phyloP scores from a whole-genome alignment of 2,329 filamentous ascomycete genomes.

The Ascomycota sp. region DNA sequence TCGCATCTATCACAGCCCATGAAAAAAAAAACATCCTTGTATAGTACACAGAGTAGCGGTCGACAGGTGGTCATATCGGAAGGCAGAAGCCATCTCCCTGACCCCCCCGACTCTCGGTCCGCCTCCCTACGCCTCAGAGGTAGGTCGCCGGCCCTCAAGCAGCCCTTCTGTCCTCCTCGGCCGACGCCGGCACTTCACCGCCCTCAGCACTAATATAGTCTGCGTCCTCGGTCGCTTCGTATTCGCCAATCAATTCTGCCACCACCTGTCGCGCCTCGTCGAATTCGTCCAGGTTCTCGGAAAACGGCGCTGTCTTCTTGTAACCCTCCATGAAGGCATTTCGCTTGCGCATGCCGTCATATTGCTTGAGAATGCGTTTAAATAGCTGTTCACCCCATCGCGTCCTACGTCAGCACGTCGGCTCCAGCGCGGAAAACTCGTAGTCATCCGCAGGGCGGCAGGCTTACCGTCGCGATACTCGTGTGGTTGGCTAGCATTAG shows the following conservation, averaged over 20 bases:
- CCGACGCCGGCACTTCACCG: conserved; percentile 28
- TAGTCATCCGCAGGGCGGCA: too few relatives aligned
- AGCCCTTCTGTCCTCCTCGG: conserved; percentile 30
- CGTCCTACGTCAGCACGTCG: background rate
- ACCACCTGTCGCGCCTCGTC: conserved; percentile 89
- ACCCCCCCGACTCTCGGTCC: background rate
- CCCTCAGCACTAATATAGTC: conserved; percentile 69
- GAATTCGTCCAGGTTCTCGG: conserved; percentile 82
- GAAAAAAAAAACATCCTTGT: too few relatives aligned
- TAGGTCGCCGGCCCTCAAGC: conserved; percentile 8
- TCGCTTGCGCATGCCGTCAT: conserved; percentile 83
- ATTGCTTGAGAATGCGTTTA: conserved; percentile 80
- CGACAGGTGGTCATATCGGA: too few relatives aligned
- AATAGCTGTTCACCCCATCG: conserved; percentile 38
- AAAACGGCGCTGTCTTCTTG: conserved; percentile 86
- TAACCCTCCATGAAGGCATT: conserved; percentile 95
- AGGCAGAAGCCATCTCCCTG: too few relatives aligned
- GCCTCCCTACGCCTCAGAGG: background rate
- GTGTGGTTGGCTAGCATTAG: conserved; percentile 98
- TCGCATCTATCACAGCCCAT: too few relatives aligned
- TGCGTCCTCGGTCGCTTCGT: conserved; percentile 81
- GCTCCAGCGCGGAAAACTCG: background rate
- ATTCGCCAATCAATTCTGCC: conserved; percentile 76
- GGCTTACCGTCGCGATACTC: conserved; percentile 65
- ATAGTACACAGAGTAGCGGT: too few relatives aligned